A percentile compares a stretch with the other conserved stretches of the same genome.
phyloP scores from a whole-genome alignment of 352 stramenopile species.

The Plasmopara viticola region DNA sequence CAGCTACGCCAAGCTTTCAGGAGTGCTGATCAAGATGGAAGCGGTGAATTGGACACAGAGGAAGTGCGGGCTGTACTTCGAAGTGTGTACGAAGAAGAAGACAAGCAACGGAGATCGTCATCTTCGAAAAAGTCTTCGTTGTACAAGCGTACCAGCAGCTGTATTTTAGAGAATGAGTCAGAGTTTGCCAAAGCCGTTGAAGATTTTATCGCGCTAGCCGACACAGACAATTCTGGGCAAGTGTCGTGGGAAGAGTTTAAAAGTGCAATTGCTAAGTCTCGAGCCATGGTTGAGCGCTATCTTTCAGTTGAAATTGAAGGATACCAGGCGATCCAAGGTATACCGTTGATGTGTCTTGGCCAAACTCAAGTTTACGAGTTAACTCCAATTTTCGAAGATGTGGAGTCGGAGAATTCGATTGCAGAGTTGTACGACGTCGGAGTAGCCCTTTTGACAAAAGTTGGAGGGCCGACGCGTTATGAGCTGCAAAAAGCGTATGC shows the following conservation, averaged over 20 bases:
- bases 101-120: constrained; percentile 36
- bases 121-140: constrained; percentile 22
- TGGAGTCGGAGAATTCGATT: constrained; percentile 62
- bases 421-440: constrained; percentile 62
- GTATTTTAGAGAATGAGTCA: constrained; percentile 45
- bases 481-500: constrained; percentile 73
- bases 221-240: constrained; percentile 68
- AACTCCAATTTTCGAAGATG: constrained; percentile 62
- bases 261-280: constrained; percentile 70
- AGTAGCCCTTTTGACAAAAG: constrained; percentile 56
- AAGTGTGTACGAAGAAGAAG: constrained; percentile 68
- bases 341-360: constrained; percentile 60
- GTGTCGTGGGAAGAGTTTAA: constrained; percentile 88
- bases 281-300: constrained; percentile 56
- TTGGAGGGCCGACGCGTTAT: constrained; percentile 41
- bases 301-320: constrained; percentile 76
- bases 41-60: constrained; percentile 66
- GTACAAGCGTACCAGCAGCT: constrained; percentile 42
- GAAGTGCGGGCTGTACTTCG: constrained; percentile 70
- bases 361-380: constrained; percentile 77
- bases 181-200: constrained; percentile 56
- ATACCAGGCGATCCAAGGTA: constrained; percentile 54
- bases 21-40: constrained; percentile 65
- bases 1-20: constrained; percentile 75
- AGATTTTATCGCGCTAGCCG: constrained; percentile 71